These are phyloP conservation scores for Suillus ampliporus DNA, from an alignment of 768 basidiomycete genomes.

Conservation along the genomic window DNA sequence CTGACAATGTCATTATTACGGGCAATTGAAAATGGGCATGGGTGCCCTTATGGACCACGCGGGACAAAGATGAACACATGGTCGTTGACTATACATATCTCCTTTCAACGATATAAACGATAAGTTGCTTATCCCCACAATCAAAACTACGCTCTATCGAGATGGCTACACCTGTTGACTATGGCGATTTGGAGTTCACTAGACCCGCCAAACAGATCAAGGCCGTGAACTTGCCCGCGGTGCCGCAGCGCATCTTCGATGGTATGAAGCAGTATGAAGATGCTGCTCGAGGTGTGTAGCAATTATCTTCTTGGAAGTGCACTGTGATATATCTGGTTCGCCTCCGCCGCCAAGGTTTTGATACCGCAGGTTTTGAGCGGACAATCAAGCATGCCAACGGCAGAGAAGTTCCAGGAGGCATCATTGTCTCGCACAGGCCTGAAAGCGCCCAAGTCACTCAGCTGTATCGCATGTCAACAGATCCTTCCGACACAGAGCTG, in stretches of 20 bases:
- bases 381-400: conserved; percentile 17
- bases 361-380: conserved; percentile 33
- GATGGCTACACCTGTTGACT: conserved; percentile 33
- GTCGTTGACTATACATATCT: conserved; percentile 6
- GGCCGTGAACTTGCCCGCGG: conserved; percentile 39
- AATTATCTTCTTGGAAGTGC: not conserved
- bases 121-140: not conserved
- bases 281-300: conserved; percentile 37
- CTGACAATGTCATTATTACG: not conserved
- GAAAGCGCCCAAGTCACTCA: conserved; percentile 44
- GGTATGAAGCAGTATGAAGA: conserved; percentile 47
- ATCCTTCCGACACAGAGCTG: conserved; percentile 30
- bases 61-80: not conserved
- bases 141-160: not conserved
- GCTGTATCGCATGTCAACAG: conserved; percentile 39
- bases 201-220: conserved; percentile 46
- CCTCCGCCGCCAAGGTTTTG: conserved; percentile 29
- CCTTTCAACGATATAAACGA: not conserved
- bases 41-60: not conserved
- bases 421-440: conserved; percentile 47
- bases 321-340: not conserved
- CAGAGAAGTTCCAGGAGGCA: conserved; percentile 21
- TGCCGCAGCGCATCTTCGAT: conserved; percentile 40
- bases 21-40: not conserved
- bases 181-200: conserved; percentile 39